Percentiles rank a stretch among this genome's conserved stretches.
phyloP scores from a whole-genome alignment of 768 basidiomycete species.

The Chalciporus piperatus region DNA sequence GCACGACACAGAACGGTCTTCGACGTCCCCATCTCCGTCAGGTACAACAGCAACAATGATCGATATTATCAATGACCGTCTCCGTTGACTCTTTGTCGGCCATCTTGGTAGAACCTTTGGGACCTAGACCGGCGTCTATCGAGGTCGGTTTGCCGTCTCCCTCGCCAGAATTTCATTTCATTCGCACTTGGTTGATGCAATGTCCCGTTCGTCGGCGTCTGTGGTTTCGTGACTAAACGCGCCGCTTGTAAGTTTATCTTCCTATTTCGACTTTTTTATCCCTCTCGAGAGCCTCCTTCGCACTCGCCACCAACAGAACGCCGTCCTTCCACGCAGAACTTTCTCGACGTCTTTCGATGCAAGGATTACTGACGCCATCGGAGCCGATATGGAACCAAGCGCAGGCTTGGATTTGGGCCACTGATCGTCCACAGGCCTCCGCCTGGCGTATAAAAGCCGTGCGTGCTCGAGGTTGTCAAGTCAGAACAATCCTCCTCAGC shows the following conservation, averaged over 20 bases:
- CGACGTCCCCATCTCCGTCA: not conserved
- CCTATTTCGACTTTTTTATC: not conserved
- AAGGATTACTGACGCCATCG: not conserved
- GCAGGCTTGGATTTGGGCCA: not conserved
- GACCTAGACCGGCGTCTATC: not conserved
- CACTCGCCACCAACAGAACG: not conserved
- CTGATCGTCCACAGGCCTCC: not conserved
- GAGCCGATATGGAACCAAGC: not conserved
- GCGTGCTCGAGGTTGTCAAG: not conserved
- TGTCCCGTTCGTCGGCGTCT: conserved; percentile 3
- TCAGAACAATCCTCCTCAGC: not conserved
- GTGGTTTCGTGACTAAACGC: not conserved
- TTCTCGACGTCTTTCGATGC: not conserved
- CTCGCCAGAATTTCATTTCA: too few relatives aligned
- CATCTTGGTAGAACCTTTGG: not conserved
- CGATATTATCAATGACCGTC: not conserved
- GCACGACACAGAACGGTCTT: not conserved
- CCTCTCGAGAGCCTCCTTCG: not conserved
- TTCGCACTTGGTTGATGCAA: conserved; percentile 8
- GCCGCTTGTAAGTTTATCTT: not conserved
- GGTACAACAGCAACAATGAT: not conserved
- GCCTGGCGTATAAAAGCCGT: not conserved
- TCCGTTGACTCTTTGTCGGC: not conserved
- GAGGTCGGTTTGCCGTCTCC: not conserved
- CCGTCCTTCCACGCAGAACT: not conserved